These are phyloP conservation scores for Fonsecaea pedrosoi DNA, from an alignment of 2,329 filamentous ascomycete genomes.

Conservation along the genomic window DNA sequence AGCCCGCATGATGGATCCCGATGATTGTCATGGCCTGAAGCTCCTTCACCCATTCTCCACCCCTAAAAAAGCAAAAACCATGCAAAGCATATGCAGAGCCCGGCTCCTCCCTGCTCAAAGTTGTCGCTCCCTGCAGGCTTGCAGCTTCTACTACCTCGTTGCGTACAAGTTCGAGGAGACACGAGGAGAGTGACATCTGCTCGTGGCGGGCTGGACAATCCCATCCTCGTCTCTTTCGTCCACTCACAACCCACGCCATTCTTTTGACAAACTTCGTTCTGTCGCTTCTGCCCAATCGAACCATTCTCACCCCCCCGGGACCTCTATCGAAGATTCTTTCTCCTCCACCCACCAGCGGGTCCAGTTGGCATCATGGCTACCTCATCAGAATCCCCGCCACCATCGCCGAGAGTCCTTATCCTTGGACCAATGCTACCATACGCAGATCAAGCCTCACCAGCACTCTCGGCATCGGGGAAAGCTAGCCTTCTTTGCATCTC, in stretches of 20 bases:
- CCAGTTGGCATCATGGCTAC: slow-evolving; percentile 19
- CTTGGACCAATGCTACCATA: slow-evolving; percentile 11
- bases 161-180: background rate
- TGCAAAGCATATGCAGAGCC: background rate
- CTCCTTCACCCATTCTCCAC: background rate
- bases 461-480: background rate
- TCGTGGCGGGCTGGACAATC: background rate
- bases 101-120: background rate
- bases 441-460: slow-evolving; percentile 18
- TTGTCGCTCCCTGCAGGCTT: background rate
- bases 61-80: background rate
- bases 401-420: slow-evolving; percentile 5
- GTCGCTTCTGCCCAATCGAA: slow-evolving; percentile 13
- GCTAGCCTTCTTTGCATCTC: slow-evolving; percentile 11
- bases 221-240: background rate
- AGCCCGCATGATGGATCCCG: background rate
- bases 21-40: background rate
- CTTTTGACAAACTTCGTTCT: slow-evolving; percentile 22
- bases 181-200: background rate
- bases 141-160: background rate
- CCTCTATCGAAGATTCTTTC: slow-evolving; percentile 10
- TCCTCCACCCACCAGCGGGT: background rate
- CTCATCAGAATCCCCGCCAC: slow-evolving; percentile 2
- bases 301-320: background rate
- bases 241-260: slow-evolving; percentile 12